Conservation (phyloP, 768 basidiomycete species). For the Pleurotus tuber-regium region DNA sequence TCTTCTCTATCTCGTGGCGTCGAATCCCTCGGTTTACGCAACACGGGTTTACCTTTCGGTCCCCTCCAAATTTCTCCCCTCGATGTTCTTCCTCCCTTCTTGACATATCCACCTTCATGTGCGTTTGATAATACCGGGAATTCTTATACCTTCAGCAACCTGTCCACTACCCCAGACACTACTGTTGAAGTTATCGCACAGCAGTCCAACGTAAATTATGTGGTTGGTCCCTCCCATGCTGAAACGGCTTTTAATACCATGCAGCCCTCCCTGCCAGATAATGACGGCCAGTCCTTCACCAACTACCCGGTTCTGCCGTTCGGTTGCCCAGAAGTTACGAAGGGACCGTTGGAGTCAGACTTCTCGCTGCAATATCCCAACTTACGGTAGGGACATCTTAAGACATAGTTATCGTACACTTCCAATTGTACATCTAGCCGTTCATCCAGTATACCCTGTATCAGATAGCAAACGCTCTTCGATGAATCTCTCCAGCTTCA, state of each 20-base stretch:
- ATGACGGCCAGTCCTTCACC: too few relatives aligned
- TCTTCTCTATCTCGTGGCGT: background rate
- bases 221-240: too few relatives aligned
- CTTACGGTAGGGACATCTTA: too few relatives aligned
- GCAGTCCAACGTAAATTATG: too few relatives aligned
- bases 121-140: background rate
- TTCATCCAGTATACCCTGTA: background rate
- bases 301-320: too few relatives aligned
- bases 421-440: too few relatives aligned
- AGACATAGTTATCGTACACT: too few relatives aligned
- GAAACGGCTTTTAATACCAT: too few relatives aligned
- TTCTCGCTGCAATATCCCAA: background rate
- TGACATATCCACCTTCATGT: slow-evolving; percentile 2
- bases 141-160: background rate
- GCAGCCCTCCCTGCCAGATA: too few relatives aligned
- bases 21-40: background rate
- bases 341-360: too few relatives aligned
- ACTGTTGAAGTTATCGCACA: too few relatives aligned
- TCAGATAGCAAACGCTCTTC: slow-evolving; percentile 25
- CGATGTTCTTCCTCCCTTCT: background rate
- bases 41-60: background rate
- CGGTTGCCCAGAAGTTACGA: too few relatives aligned
- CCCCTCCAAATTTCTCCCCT: background rate
- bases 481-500: slow-evolving; percentile 41
- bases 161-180: slow-evolving; percentile 3